Conservation (phyloP, 768 basidiomycete species). For the Boletus coccyginus region DNA sequence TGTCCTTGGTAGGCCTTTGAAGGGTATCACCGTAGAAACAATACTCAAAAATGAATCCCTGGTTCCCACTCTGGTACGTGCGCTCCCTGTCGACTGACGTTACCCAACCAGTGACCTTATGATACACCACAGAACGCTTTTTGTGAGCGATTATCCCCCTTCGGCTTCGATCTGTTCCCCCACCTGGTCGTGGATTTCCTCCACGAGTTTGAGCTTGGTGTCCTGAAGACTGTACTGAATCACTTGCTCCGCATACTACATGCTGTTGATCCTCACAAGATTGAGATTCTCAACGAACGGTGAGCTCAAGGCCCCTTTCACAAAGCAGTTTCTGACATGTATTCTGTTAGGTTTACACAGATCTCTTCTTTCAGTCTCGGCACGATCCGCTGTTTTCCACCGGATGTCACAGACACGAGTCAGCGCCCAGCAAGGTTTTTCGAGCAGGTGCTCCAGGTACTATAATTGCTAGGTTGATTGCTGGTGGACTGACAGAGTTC, state of each 20-base stretch:
- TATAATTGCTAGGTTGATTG: too few relatives aligned
- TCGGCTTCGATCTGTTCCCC: neutral
- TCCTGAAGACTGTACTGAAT: neutral
- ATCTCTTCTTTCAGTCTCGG: neutral
- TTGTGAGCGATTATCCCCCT: neutral
- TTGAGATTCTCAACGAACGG: neutral
- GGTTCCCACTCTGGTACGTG: neutral
- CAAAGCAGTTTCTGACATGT: neutral
- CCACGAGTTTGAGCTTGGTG: neutral
- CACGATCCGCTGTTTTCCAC: too few relatives aligned
- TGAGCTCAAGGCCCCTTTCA: neutral
- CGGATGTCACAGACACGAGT: too few relatives aligned
- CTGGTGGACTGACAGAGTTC: too few relatives aligned
- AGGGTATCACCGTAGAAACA: neutral
- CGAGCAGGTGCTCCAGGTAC: too few relatives aligned
- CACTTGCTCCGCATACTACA: neutral
- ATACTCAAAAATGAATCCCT: neutral
- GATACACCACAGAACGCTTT: neutral
- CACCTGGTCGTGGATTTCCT: neutral
- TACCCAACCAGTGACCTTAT: too few relatives aligned
- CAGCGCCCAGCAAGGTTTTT: too few relatives aligned
- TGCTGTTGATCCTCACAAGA: neutral
- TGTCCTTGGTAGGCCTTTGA: neutral
- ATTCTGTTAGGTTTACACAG: neutral
- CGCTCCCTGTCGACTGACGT: neutral